Evolutionary conservation across 345 rosid genomes (phyloP).

Genomic region (Eucalyptus tenuipes): DNA sequence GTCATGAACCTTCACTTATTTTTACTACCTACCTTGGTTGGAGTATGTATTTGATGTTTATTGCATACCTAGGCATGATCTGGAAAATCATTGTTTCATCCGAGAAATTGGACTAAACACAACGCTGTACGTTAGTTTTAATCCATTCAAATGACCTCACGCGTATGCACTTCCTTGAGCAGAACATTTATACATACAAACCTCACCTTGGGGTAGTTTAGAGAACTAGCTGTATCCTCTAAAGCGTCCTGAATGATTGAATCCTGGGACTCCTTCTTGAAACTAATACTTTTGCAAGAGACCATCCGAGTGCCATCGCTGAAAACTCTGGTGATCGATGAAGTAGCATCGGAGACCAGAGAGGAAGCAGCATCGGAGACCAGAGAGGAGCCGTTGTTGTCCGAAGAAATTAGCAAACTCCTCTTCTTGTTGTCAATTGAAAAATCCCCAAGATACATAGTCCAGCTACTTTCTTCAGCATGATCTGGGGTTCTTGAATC

Average conservation of each 20-base stretch:
- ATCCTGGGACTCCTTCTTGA: conserved; percentile 2
- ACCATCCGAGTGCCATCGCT: background rate
- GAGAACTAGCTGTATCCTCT: conserved; percentile 39
- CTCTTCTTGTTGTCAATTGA: background rate
- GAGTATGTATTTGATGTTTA: background rate
- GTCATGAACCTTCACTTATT: background rate
- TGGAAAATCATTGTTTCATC: background rate
- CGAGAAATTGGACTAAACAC: background rate
- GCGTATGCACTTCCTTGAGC: background rate
- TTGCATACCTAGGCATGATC: background rate
- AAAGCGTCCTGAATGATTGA: conserved; percentile 17
- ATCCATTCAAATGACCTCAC: background rate
- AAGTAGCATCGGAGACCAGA: background rate
- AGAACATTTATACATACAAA: background rate
- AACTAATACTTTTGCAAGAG: background rate
- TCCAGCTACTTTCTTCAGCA: conserved; percentile 48
- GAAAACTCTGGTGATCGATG: background rate
- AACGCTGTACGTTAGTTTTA: background rate
- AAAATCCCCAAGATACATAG: conserved; percentile 37
- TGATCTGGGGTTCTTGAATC: background rate
- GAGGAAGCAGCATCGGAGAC: background rate
- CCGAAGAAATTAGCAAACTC: background rate
- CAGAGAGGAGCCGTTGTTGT: background rate
- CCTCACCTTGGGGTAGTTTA: background rate
- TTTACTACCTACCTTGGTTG: background rate